phyloP scores from a whole-genome alignment of 2,329 filamentous ascomycete species.

The Chrysosporium keratinophilum region DNA sequence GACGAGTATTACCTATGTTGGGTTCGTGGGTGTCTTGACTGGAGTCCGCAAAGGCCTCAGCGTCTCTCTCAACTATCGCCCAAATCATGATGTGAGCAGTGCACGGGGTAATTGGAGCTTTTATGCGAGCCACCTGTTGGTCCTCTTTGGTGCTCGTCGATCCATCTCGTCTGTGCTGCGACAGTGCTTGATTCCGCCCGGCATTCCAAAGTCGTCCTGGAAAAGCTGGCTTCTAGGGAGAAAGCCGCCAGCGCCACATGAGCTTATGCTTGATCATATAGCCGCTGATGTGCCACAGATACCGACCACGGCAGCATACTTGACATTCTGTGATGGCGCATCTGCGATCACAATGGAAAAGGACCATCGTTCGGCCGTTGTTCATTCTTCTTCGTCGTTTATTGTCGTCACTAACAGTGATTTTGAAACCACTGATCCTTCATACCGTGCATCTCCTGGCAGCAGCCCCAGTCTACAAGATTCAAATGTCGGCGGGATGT shows the following conservation, averaged over 20 bases:
- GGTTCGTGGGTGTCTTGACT: conserved; percentile 43
- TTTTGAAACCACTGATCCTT: conserved; percentile 17
- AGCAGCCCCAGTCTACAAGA: conserved; percentile 18
- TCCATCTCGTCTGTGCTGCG: conserved; percentile 47
- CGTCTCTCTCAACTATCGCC: conserved; percentile 41
- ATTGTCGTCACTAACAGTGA: conserved; percentile 51
- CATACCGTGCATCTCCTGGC: conserved; percentile 18
- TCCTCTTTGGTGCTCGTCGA: conserved; percentile 45
- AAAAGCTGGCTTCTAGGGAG: not conserved
- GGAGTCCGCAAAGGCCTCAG: conserved; percentile 40
- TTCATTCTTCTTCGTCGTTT: conserved; percentile 41
- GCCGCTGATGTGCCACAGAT: conserved; percentile 27
- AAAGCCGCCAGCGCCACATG: not conserved
- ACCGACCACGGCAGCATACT: conserved; percentile 46
- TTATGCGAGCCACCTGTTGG: conserved; percentile 34
- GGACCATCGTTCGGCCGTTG: conserved; percentile 39
- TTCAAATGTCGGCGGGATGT: conserved; percentile 14
- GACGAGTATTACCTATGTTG: conserved; percentile 40
- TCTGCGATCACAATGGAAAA: conserved; percentile 46
- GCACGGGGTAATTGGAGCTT: conserved; percentile 16
- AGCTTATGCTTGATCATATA: conserved; percentile 21
- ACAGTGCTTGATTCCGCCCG: conserved; percentile 30
- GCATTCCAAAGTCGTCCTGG: not conserved
- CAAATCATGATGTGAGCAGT: conserved; percentile 24
- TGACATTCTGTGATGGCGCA: conserved; percentile 45